A percentile compares a stretch with the other conserved stretches of the same genome.
Evolutionary conservation across 2,329 filamentous ascomycete genomes (phyloP).

Genomic region (Kalmusia sp.): DNA sequence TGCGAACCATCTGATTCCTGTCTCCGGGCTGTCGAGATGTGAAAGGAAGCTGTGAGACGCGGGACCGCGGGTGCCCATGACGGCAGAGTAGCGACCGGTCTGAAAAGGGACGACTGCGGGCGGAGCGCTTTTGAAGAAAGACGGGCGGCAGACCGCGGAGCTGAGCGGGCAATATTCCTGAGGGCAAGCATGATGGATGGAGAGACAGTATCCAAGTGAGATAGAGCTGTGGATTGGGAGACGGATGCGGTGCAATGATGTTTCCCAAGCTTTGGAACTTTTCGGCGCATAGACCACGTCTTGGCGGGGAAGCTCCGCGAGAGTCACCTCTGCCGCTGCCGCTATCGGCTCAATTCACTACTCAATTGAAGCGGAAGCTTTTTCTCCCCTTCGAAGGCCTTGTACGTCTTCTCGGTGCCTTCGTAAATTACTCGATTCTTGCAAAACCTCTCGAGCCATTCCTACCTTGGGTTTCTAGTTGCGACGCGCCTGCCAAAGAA

Average conservation of each 20-base stretch:
- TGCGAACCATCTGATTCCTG: slow-evolving; percentile 38
- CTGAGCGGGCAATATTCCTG: slow-evolving; percentile 53
- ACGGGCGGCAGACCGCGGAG: slow-evolving; percentile 52
- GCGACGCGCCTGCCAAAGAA: neutral
- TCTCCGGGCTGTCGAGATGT: slow-evolving; percentile 48
- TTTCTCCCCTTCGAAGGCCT: too few relatives aligned
- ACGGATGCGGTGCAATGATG: slow-evolving; percentile 11
- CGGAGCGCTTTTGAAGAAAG: slow-evolving; percentile 48
- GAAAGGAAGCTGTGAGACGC: slow-evolving; percentile 50
- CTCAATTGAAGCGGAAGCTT: neutral
- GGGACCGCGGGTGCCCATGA: slow-evolving; percentile 40
- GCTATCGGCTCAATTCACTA: slow-evolving; percentile 18
- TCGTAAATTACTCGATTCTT: neutral
- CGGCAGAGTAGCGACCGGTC: slow-evolving; percentile 42
- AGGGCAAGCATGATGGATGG: slow-evolving; percentile 51
- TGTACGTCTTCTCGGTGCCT: neutral
- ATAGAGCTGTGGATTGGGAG: slow-evolving; percentile 9
- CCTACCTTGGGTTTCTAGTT: neutral
- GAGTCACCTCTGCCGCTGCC: slow-evolving; percentile 18
- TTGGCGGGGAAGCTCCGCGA: slow-evolving; percentile 13
- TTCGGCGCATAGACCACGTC: neutral
- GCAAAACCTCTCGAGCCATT: neutral
- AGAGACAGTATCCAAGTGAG: slow-evolving; percentile 5
- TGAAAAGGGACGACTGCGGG: slow-evolving; percentile 42
- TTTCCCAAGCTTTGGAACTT: slow-evolving; percentile 7